phyloP scores from a whole-genome alignment of 2,329 filamentous ascomycete species.

The Apiospora kogelbergensis region DNA sequence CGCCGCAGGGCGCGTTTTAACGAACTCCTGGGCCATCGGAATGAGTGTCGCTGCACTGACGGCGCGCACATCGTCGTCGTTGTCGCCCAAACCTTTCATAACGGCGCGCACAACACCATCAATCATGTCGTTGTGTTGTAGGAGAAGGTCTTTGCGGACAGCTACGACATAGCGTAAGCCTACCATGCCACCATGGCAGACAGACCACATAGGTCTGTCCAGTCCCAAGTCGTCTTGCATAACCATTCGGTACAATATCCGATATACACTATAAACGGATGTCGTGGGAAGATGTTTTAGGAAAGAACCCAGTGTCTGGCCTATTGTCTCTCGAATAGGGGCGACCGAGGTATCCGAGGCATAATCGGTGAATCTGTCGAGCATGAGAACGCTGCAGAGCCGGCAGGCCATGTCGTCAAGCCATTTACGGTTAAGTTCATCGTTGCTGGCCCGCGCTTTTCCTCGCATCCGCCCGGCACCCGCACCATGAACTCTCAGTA shows the following conservation, averaged over 20 bases:
- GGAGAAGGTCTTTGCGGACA: constrained; percentile 86
- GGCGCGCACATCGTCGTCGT: constrained; percentile 92
- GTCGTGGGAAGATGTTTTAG: constrained; percentile 77
- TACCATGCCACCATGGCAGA: constrained; percentile 98
- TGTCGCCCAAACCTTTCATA: constrained; percentile 89
- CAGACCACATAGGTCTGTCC: constrained; percentile 80
- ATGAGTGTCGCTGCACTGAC: constrained; percentile 97
- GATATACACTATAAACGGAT: constrained; percentile 83
- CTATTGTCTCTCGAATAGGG: constrained; percentile 91
- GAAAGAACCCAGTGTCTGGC: constrained; percentile 87
- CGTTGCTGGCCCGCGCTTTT: constrained; percentile 72
- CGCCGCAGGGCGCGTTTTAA: constrained; percentile 75
- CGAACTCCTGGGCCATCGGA: constrained; percentile 93
- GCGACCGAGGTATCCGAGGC: constrained; percentile 96
- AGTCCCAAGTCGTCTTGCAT: constrained; percentile 83
- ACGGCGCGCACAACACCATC: constrained; percentile 91
- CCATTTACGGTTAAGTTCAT: constrained; percentile 78
- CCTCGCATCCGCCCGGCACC: constrained; percentile 79
- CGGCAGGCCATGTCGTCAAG: constrained; percentile 94
- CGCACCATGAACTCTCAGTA: constrained; percentile 85
- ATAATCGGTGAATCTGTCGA: constrained; percentile 96
- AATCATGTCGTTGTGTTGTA: constrained; percentile 81
- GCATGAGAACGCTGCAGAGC: constrained; percentile 92
- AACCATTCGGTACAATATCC: constrained; percentile 82
- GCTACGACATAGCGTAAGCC: constrained; percentile 93